A percentile compares a stretch with the other conserved stretches of the same genome.
These are phyloP conservation scores for Neurospora sp. DNA, from an alignment of 2,329 filamentous ascomycete species.

Conservation along the genomic window DNA sequence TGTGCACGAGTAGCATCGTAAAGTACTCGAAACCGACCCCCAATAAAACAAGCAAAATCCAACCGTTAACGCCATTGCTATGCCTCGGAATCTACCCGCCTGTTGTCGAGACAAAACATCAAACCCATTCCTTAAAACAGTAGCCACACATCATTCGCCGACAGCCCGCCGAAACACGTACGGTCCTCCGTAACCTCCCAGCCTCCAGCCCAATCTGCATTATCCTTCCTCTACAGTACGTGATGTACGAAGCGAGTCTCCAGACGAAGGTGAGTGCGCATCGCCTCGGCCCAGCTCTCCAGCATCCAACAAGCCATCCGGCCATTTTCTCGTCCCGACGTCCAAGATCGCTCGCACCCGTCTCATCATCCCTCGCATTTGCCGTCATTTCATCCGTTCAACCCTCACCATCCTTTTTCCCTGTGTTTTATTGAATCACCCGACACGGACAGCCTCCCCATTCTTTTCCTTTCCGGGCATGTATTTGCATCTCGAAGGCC, in stretches of 20 bases:
- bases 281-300: neutral
- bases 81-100: conserved; percentile 12
- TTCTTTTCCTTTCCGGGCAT: neutral
- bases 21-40: neutral
- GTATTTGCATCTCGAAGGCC: neutral
- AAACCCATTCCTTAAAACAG: neutral
- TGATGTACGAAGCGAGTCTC: neutral
- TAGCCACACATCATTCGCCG: neutral
- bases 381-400: neutral
- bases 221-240: neutral
- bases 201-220: neutral
- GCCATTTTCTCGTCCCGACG: neutral
- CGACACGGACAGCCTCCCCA: neutral
- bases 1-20: neutral
- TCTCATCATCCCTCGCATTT: neutral
- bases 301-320: neutral
- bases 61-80: conserved; percentile 25
- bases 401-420: neutral
- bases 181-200: neutral
- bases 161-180: neutral
- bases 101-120: neutral
- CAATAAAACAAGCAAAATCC: conserved; percentile 9
- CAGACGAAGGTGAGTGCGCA: neutral
- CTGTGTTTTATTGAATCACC: too few species aligned
- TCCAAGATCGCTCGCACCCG: neutral